Percentiles rank a stretch among this genome's conserved stretches.
These are phyloP conservation scores for Cetradonia linearis DNA, from an alignment of 495 filamentous ascomycete genomes.

Conservation along the genomic window DNA sequence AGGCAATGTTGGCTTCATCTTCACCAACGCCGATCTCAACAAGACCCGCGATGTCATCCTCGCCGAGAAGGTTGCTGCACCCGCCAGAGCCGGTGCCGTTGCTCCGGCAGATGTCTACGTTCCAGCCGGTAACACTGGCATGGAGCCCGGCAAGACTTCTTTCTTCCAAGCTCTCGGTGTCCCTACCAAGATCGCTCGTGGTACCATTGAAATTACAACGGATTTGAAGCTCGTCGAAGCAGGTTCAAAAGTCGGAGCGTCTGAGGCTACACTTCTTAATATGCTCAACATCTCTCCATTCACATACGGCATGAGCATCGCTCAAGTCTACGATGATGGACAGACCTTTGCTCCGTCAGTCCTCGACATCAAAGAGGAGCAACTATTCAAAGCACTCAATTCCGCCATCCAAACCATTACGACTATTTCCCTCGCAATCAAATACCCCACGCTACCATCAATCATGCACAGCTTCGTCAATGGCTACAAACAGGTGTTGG, in stretches of 20 bases:
- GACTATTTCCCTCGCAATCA: slow-evolving; percentile 76
- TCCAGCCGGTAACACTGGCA: slow-evolving; percentile 97
- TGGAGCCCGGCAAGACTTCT: slow-evolving; percentile 99
- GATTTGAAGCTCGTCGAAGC: slow-evolving; percentile 97
- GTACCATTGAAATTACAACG: slow-evolving; percentile 99
- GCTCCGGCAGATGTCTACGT: slow-evolving; percentile 85
- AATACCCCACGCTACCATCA: slow-evolving; percentile 94
- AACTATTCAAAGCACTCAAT: slow-evolving; percentile 77
- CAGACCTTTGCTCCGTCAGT: slow-evolving; percentile 77
- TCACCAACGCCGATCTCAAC: slow-evolving; percentile 96
- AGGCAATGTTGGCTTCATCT: slow-evolving; percentile 98
- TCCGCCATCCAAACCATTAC: slow-evolving; percentile 80
- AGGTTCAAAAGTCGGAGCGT: slow-evolving; percentile 88
- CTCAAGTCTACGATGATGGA: slow-evolving; percentile 92
- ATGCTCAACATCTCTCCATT: slow-evolving; percentile 99
- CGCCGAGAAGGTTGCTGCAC: slow-evolving; percentile 91
- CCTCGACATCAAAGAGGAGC: slow-evolving; percentile 85
- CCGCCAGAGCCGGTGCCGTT: slow-evolving; percentile 91
- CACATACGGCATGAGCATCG: slow-evolving; percentile 96
- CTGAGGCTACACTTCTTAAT: slow-evolving; percentile 96
- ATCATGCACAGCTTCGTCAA: slow-evolving; percentile 93
- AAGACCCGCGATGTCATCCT: slow-evolving; percentile 85
- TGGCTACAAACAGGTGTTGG: slow-evolving; percentile 91
- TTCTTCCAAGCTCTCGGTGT: slow-evolving; percentile 99
- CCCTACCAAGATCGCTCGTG: slow-evolving; percentile 99